Evolutionary conservation across 1,284 basidiomycete genomes (phyloP), one percentile per base, ranked within the genome.

Genomic region (Mycena citricolor): DNA sequence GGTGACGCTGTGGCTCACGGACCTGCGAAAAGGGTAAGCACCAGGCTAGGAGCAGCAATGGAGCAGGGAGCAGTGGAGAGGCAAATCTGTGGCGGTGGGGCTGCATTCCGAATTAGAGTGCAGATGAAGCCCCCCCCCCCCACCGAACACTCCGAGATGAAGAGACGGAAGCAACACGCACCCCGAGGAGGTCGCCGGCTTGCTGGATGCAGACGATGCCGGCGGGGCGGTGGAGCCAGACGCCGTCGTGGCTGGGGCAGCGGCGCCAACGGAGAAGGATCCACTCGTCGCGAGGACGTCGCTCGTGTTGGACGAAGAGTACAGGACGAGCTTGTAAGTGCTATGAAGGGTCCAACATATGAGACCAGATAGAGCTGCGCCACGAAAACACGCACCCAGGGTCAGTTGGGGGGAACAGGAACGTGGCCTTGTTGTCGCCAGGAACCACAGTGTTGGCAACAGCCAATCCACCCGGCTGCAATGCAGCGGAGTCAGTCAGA

Each of bases 381-480:
- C 17, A 17, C 14, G 36, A 20, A 19, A 17, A 4, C 5, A 44
- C 47, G 35, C 28, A 48, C 47, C 47, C 47, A 14, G 44, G 44
- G 7, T 17, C n/a, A 16, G 16, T 17, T 31, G 42, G 32, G 1
- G 47, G 47, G 30, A 32, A 48, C 16, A 35, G 8, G 5, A 48
- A 5, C 0, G 32, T 20, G 1, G 29, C 21, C n/a, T 24, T 17
- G 41, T 44, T 44, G 10, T 7, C 11, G 19, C 40, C 34, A 14
- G 28, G 16, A 28, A 43, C 32, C 8, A 43, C 41, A 8, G 8
- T 36, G 17, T 30, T 44, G 0, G 26, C 31, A 7, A 48, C 6
- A 4, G 41, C 47, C 13, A 48, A 42, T 19, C 47, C 47, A 20
- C 47, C 47, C 16, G 26, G 5, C 41, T 48, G 25, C 4, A 8